phyloP scores from a whole-genome alignment of 139 green algal species.

The Picochlorum costavermella region DNA sequence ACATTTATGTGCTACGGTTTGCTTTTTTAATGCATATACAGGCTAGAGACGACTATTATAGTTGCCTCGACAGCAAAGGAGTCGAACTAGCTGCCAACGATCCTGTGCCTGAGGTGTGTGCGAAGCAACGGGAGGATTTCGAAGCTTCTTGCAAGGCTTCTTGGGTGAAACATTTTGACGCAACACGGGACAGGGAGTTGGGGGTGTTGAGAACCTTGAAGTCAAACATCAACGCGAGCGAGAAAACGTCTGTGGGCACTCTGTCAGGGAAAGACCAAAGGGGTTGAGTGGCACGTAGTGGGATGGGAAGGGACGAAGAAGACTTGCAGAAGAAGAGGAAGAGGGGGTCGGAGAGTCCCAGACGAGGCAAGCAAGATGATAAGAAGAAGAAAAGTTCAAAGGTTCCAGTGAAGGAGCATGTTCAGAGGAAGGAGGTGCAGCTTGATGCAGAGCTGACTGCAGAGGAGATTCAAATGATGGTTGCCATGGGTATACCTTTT shows the following conservation, averaged over 20 bases:
- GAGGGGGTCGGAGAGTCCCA: not conserved
- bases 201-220: slow-evolving; percentile 35
- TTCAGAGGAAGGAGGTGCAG: slow-evolving; percentile 15
- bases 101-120: slow-evolving; percentile 37
- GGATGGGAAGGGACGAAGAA: not conserved
- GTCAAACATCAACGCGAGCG: slow-evolving; percentile 31
- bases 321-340: not conserved
- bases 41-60: slow-evolving; percentile 56
- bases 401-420: not conserved
- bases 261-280: slow-evolving; percentile 35
- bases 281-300: not conserved
- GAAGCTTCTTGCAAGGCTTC: slow-evolving; percentile 47
- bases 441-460: slow-evolving; percentile 64
- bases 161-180: slow-evolving; percentile 73
- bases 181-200: slow-evolving; percentile 41
- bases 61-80: slow-evolving; percentile 38
- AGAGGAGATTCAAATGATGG: slow-evolving; percentile 81
- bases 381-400: not conserved
- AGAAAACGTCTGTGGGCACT: slow-evolving; percentile 25
- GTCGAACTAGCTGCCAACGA: slow-evolving; percentile 23
- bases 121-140: slow-evolving; percentile 36
- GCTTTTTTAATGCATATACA: slow-evolving; percentile 31
- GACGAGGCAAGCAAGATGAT: not conserved
- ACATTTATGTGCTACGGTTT: too few species aligned
- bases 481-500: slow-evolving; percentile 79